A percentile compares a stretch with the other conserved stretches of the same genome.
Conservation (phyloP, 1,139 yeast species). For the Pichia norvegensis region DNA sequence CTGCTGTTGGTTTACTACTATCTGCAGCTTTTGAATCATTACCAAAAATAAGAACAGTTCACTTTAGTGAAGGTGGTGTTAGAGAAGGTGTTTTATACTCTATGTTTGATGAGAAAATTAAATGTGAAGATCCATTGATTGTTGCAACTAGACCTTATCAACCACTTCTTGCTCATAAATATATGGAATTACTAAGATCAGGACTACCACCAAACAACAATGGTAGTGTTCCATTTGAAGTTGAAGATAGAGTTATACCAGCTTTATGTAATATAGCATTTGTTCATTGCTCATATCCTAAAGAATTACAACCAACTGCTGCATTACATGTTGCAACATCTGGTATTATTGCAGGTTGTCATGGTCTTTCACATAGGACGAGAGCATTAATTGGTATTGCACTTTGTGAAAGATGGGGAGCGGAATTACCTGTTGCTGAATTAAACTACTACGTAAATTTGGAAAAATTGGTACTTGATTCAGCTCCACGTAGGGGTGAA, state of each 20-base stretch:
- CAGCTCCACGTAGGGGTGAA: conserved; percentile 39
- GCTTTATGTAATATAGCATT: conserved; percentile 62
- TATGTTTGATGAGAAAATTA: conserved; percentile 43
- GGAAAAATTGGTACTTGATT: conserved; percentile 36
- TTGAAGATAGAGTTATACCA: conserved; percentile 51
- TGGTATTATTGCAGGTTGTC: conserved; percentile 61
- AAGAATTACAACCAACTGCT: conserved; percentile 63
- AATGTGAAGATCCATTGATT: conserved; percentile 54
- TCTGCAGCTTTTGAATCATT: conserved; percentile 50
- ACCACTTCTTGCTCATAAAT: conserved; percentile 47
- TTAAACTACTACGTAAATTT: conserved; percentile 36
- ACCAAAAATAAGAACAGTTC: conserved; percentile 51
- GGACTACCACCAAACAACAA: conserved; percentile 38
- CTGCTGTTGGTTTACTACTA: conserved; percentile 55
- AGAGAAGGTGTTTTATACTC: conserved; percentile 64
- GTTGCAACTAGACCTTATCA: conserved; percentile 62
- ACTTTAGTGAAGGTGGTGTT: conserved; percentile 65
- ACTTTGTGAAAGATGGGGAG: conserved; percentile 69
- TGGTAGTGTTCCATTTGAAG: conserved; percentile 44
- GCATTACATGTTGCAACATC: conserved; percentile 60
- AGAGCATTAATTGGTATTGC: conserved; percentile 62
- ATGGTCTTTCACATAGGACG: conserved; percentile 59
- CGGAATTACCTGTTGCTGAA: conserved; percentile 52
- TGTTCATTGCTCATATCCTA: conserved; percentile 63
- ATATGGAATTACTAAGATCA: conserved; percentile 40